phyloP scores from a whole-genome alignment of 2,329 filamentous ascomycete species.

The Aspergillus jensenii region DNA sequence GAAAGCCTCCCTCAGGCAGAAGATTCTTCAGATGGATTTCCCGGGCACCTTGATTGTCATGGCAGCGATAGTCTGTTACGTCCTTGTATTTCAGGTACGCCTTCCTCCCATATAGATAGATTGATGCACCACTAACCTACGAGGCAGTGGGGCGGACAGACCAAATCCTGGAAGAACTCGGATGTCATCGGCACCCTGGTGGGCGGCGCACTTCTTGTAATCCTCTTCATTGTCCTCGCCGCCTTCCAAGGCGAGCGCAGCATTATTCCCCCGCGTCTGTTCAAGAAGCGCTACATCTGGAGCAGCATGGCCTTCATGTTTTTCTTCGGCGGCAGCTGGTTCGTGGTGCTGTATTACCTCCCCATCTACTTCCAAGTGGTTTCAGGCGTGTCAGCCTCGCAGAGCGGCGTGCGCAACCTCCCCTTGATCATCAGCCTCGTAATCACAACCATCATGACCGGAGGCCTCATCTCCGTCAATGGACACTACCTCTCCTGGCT shows the following conservation, averaged over 20 bases:
- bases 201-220: not conserved
- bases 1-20: not conserved
- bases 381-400: constrained; percentile 39
- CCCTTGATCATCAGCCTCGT: constrained; percentile 36
- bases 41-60: constrained; percentile 55
- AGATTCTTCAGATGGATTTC: constrained; percentile 16
- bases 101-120: too few species aligned
- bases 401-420: constrained; percentile 44
- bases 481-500: not conserved
- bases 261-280: not conserved
- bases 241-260: constrained; percentile 18
- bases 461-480: not conserved
- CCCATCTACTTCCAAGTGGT: constrained; percentile 51
- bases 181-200: constrained; percentile 52
- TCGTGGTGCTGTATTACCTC: constrained; percentile 31
- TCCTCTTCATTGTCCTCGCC: not conserved
- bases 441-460: constrained; percentile 19
- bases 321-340: not conserved
- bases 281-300: constrained; percentile 8
- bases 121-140: constrained; percentile 14
- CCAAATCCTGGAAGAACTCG: constrained; percentile 53
- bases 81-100: constrained; percentile 17
- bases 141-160: constrained; percentile 57
- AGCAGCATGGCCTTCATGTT: not conserved
- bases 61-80: constrained; percentile 53